A percentile compares a stretch with the other conserved stretches of the same genome.
Evolutionary conservation across 2,329 filamentous ascomycete genomes (phyloP).

Genomic region (Myriangium duriaei): DNA sequence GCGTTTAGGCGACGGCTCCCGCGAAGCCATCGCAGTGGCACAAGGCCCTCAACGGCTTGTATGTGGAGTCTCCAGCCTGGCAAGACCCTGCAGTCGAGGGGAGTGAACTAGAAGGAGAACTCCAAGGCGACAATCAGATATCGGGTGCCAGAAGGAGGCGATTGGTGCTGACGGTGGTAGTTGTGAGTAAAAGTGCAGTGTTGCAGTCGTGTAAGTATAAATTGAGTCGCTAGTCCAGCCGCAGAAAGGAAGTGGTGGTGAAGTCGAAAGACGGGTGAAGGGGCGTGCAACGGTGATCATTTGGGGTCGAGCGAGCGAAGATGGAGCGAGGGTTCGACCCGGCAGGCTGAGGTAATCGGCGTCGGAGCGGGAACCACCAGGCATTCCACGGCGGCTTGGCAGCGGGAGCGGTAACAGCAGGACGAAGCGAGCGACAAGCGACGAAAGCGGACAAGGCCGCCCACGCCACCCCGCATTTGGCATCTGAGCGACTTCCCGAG

Average conservation of each 20-base stretch:
- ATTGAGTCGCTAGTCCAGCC: too few relatives aligned
- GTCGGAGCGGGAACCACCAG: background rate
- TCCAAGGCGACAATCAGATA: background rate
- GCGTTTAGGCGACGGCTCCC: conserved; percentile 24
- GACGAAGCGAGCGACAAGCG: too few relatives aligned
- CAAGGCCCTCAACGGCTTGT: conserved; percentile 7
- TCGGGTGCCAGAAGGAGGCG: background rate
- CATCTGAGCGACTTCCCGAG: too few relatives aligned
- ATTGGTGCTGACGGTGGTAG: background rate
- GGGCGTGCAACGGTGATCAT: too few relatives aligned
- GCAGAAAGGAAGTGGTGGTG: too few relatives aligned
- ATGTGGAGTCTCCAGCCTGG: background rate
- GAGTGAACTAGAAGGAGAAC: background rate
- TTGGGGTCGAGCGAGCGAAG: too few relatives aligned
- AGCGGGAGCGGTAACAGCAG: background rate
- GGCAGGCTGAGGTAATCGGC: background rate
- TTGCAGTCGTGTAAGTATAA: too few relatives aligned
- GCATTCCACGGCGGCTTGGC: background rate
- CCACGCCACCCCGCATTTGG: too few relatives aligned
- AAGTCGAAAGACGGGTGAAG: too few relatives aligned
- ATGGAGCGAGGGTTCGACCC: too few relatives aligned
- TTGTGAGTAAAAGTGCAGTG: too few relatives aligned
- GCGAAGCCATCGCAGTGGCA: conserved; percentile 2
- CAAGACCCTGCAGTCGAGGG: background rate
- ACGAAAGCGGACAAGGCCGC: too few relatives aligned